Conservation (phyloP, 495 filamentous ascomycete species). For the Lasiosphaeriaceae sp. region DNA sequence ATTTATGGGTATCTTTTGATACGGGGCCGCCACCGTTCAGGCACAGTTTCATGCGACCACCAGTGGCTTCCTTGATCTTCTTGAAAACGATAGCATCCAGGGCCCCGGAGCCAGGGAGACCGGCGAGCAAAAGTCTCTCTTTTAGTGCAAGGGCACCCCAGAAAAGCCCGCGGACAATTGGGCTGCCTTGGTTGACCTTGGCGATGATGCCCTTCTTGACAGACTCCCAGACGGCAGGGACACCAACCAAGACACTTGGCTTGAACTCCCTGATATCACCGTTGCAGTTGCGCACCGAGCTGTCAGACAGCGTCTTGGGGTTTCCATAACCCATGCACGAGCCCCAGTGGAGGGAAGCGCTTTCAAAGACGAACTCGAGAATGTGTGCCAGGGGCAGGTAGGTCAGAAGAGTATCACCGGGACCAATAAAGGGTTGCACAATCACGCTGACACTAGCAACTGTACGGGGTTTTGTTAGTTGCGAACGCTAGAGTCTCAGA, state of each 20-base stretch:
- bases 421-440: conserved; percentile 78
- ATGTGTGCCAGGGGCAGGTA: conserved; percentile 95
- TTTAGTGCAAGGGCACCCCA: conserved; percentile 89
- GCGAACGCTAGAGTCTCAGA: background rate
- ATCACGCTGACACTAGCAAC: conserved; percentile 86
- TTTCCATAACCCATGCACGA: conserved; percentile 97
- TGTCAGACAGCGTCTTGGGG: conserved; percentile 85
- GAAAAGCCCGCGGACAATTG: conserved; percentile 77
- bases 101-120: conserved; percentile 69
- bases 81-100: conserved; percentile 80
- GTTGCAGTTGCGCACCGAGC: conserved; percentile 85
- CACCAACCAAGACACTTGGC: conserved; percentile 88
- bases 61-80: conserved; percentile 88
- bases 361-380: conserved; percentile 96
- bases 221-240: conserved; percentile 95
- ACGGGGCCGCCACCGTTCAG: conserved; percentile 87
- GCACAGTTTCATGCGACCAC: conserved; percentile 72
- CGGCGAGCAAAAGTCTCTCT: conserved; percentile 67
- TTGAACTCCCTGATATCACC: conserved; percentile 94
- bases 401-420: conserved; percentile 81
- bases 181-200: conserved; percentile 74
- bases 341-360: conserved; percentile 88
- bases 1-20: conserved; percentile 79
- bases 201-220: conserved; percentile 95
- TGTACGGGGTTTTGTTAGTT: conserved; percentile 30